A percentile compares a stretch with the other conserved stretches of the same genome.
Conservation (phyloP, 352 stramenopile genomes). For the Elongisporangium undulatum region DNA sequence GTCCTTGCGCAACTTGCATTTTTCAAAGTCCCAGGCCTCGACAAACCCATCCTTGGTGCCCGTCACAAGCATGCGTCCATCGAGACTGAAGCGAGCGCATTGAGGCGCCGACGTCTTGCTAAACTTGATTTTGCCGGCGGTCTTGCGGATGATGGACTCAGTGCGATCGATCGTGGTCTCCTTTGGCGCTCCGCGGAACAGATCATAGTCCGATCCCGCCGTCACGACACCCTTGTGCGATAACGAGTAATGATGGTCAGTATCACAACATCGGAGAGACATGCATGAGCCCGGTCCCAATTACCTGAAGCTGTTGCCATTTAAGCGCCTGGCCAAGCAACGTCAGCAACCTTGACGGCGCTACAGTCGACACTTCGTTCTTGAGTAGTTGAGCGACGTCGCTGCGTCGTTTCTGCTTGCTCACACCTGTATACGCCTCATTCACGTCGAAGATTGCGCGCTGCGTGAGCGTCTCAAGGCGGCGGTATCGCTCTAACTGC, state of each 20-base stretch:
- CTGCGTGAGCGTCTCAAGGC: conserved; percentile 76
- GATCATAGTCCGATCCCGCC: conserved; percentile 64
- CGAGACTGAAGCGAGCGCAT: conserved; percentile 83
- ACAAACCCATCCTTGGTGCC: conserved; percentile 94
- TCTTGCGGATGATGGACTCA: conserved; percentile 63
- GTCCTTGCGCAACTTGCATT: conserved; percentile 88
- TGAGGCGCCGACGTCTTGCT: conserved; percentile 78
- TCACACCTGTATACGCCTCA: conserved; percentile 57
- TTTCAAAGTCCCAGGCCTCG: conserved; percentile 92
- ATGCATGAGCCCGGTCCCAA: background rate
- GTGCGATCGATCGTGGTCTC: conserved; percentile 42
- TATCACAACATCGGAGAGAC: background rate
- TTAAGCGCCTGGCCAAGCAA: conserved; percentile 89
- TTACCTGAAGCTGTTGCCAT: conserved; percentile 82
- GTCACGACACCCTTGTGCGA: conserved; percentile 46
- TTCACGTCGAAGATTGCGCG: conserved; percentile 55
- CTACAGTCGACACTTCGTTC: conserved; percentile 68
- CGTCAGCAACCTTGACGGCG: conserved; percentile 86
- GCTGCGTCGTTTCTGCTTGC: conserved; percentile 78
- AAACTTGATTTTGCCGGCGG: conserved; percentile 88
- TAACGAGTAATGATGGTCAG: background rate
- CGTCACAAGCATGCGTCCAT: conserved; percentile 88
- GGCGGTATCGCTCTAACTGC: conserved; percentile 49
- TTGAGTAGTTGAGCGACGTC: conserved; percentile 74
- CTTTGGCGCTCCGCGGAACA: conserved; percentile 74